Conservation (phyloP, 2,329 filamentous ascomycete species). For the Pseudopithomyces chartarum region DNA sequence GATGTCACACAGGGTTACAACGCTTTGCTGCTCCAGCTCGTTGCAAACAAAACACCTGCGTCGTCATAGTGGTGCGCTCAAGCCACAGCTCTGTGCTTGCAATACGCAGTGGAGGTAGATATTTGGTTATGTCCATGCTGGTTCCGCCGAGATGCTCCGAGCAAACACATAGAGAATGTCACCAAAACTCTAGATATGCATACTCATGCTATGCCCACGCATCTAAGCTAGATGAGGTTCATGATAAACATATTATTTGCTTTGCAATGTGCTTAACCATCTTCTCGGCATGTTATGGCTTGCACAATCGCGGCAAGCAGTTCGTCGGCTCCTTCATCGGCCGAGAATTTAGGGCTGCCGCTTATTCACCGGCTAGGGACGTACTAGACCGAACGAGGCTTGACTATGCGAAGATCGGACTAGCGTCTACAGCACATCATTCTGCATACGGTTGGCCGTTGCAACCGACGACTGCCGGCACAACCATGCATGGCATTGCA, state of each 20-base stretch:
- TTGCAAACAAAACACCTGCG: not conserved
- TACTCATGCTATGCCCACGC: not conserved
- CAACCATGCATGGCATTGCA: not conserved
- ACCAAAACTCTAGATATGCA: not conserved
- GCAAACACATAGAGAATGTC: not conserved
- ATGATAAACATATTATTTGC: not conserved
- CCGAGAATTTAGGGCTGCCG: not conserved
- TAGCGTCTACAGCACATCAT: not conserved
- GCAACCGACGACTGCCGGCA: constrained; percentile 1
- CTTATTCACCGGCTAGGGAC: not conserved
- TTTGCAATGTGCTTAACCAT: not conserved
- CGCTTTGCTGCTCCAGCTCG: constrained; percentile 4
- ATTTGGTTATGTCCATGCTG: not conserved
- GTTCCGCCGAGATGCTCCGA: not conserved
- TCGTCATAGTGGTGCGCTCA: constrained; percentile 1
- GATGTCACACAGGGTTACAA: constrained; percentile 8
- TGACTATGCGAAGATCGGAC: not conserved
- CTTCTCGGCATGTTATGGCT: not conserved
- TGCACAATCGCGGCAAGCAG: not conserved
- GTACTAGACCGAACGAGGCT: not conserved
- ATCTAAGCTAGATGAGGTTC: constrained; percentile 2
- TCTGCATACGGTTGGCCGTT: not conserved
- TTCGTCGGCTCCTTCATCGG: not conserved
- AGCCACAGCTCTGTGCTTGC: constrained; percentile 6
- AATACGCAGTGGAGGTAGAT: not conserved